Evolutionary conservation across 2,329 filamentous ascomycete species (phyloP).

Genomic region (Leptographium wingfieldii): DNA sequence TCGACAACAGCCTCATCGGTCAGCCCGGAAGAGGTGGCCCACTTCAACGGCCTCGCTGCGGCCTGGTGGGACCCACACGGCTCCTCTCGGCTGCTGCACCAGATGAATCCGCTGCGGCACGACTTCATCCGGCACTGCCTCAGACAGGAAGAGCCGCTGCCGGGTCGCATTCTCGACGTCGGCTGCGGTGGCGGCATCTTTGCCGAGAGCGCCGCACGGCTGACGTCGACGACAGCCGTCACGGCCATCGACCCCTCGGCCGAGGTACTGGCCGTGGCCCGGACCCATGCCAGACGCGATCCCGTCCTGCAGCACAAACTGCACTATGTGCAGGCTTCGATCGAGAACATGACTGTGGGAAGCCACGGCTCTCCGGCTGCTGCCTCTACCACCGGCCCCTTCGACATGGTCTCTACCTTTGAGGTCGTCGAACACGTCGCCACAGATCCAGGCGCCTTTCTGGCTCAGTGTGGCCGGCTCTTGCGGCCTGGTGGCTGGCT

Average conservation of each 20-base stretch:
- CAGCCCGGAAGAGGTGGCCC: slow-evolving; percentile 77
- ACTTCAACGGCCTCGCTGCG: slow-evolving; percentile 87
- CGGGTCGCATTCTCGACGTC: slow-evolving; percentile 57
- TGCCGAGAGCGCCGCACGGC: slow-evolving; percentile 69
- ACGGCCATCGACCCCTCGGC: slow-evolving; percentile 69
- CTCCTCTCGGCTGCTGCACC: slow-evolving; percentile 79
- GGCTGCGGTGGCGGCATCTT: slow-evolving; percentile 97
- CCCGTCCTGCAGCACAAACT: slow-evolving; percentile 53
- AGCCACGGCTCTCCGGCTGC: background rate
- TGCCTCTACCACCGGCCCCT: slow-evolving; percentile 26
- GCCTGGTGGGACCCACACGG: slow-evolving; percentile 97
- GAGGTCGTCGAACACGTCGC: slow-evolving; percentile 93
- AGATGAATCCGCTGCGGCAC: slow-evolving; percentile 96
- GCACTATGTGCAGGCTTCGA: slow-evolving; percentile 59
- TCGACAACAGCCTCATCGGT: slow-evolving; percentile 47
- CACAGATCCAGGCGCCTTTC: slow-evolving; percentile 54
- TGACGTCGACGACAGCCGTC: slow-evolving; percentile 49
- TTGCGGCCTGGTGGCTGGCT: slow-evolving; percentile 89
- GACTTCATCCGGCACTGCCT: slow-evolving; percentile 75
- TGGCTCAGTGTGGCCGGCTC: slow-evolving; percentile 58
- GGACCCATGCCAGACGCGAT: slow-evolving; percentile 58
- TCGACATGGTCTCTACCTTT: slow-evolving; percentile 73
- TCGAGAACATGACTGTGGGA: slow-evolving; percentile 48
- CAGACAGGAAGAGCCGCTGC: slow-evolving; percentile 19
- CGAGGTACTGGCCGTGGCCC: slow-evolving; percentile 62